These are phyloP conservation scores for Pavlovales sp. DNA, from an alignment of 208 protist genomes.

Conservation along the genomic window DNA sequence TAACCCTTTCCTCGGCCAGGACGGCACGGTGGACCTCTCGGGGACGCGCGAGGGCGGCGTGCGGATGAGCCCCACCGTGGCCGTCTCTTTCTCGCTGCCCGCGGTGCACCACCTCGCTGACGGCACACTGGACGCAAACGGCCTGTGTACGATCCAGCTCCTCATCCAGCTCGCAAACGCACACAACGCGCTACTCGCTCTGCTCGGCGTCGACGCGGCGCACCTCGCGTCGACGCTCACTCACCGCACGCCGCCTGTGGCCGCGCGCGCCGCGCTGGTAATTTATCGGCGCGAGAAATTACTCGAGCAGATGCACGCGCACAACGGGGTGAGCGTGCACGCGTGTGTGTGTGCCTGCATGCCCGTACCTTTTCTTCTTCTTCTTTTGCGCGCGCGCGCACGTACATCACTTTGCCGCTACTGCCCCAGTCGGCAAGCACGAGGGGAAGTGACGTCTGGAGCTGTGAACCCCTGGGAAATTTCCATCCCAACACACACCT, in stretches of 20 bases:
- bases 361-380: no score
- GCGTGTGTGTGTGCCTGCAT: no score
- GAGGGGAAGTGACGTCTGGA: no score
- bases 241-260: neutral
- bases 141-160: slow-evolving; percentile 17
- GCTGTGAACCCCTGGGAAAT: no score
- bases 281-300: neutral
- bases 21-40: neutral
- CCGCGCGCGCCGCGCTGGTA: neutral
- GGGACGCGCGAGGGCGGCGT: neutral
- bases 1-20: neutral
- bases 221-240: neutral
- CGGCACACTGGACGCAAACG: neutral
- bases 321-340: no score
- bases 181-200: neutral
- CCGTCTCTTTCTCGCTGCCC: slow-evolving; percentile 14
- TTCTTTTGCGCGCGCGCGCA: no score
- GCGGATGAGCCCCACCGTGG: neutral
- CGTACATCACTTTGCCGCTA: no score
- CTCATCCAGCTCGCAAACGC: neutral
- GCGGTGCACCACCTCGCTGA: neutral
- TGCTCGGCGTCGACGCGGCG: neutral
- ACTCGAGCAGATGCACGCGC: neutral
- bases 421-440: no score
- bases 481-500: no score